Percentiles rank a stretch among this genome's conserved stretches.
Conservation (phyloP, 1,139 yeast genomes). For the Kurtzmaniella quercitrusa region DNA sequence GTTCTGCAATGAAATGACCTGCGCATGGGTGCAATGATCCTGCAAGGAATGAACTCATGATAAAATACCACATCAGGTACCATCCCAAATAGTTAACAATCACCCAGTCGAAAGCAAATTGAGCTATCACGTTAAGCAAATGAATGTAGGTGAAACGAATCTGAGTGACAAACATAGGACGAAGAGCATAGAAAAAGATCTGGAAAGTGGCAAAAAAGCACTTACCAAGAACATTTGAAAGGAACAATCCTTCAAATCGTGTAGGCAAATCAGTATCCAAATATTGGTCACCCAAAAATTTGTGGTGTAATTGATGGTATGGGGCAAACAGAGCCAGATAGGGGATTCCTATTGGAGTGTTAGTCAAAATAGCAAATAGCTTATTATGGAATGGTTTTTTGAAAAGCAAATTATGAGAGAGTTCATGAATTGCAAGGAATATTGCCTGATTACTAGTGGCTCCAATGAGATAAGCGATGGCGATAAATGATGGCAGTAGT, state of each 20-base stretch:
- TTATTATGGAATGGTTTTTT: conserved; percentile 74
- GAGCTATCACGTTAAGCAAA: conserved; percentile 61
- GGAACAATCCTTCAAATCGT: conserved; percentile 62
- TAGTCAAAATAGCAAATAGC: conserved; percentile 71
- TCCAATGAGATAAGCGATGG: conserved; percentile 71
- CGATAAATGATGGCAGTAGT: conserved; percentile 52
- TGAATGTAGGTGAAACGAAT: conserved; percentile 75
- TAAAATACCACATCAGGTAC: conserved; percentile 61
- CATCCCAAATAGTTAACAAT: conserved; percentile 60
- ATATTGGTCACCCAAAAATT: conserved; percentile 80
- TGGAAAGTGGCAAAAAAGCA: conserved; percentile 90
- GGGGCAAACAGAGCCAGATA: conserved; percentile 90
- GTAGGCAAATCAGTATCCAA: conserved; percentile 91
- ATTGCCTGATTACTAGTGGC: conserved; percentile 83
- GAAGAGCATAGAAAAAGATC: conserved; percentile 79
- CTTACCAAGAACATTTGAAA: conserved; percentile 79
- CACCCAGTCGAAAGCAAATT: conserved; percentile 52
- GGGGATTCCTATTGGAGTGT: conserved; percentile 86
- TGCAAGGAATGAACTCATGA: conserved; percentile 78
- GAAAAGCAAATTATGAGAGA: conserved; percentile 83
- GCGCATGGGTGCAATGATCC: conserved; percentile 94
- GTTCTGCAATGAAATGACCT: conserved; percentile 94
- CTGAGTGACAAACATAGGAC: conserved; percentile 84
- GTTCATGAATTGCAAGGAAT: conserved; percentile 84
- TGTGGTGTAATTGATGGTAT: conserved; percentile 88